Base-by-base conservation (phyloP, 345 rosid species). In the Salix koriyanagi region DNA sequence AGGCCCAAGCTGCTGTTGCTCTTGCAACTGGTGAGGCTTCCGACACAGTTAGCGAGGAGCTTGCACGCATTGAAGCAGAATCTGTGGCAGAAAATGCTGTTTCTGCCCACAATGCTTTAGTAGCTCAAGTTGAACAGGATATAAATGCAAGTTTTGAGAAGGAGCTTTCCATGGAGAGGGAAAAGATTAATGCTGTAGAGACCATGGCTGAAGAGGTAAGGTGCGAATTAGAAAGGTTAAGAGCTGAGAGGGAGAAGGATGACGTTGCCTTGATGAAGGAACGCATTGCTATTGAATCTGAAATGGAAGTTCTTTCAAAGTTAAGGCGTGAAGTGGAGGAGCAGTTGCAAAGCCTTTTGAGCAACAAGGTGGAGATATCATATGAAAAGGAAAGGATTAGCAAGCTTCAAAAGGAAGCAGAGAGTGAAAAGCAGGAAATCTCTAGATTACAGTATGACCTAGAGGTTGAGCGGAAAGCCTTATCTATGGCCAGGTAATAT, bases 1-100 rank as follows among this genome's bases (percentile, higher is more conserved):
- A 96, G 78, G 94, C 97, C 70, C 99, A 96, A 87, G 89, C 94
- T 65, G 98, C 98, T n/a, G 84, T 87, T 62, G 94, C 99, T 78
- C 92, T 96, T 79, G 91, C 96, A 23, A 87, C 80, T 62, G 94
- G 98, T 42, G 98, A 96, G 80, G 93, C 91, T 81, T 83, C 91
- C 62, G 98, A 91, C 6, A 32, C 83, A 65, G 97, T 93, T 28
- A 85, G 86, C 39, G 98, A 96, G 85, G 98, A 96, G 83, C 89
- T 96, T 76, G 90, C 96, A 58, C 98, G 94, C 58, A 90, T 91
- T 25, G 96, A 91, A 86, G 98, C 99, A 62, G 99, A 93, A 76
- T 83, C 94, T 56, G 84, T 94, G 83, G 99, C 99, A 26, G 97
- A 93, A 84, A 91, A 88, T 74, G 96, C 88, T 54, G 99, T 93